These are phyloP conservation scores for Venustampulla echinocandica DNA, from an alignment of 495 filamentous ascomycete species.

Conservation along the genomic window DNA sequence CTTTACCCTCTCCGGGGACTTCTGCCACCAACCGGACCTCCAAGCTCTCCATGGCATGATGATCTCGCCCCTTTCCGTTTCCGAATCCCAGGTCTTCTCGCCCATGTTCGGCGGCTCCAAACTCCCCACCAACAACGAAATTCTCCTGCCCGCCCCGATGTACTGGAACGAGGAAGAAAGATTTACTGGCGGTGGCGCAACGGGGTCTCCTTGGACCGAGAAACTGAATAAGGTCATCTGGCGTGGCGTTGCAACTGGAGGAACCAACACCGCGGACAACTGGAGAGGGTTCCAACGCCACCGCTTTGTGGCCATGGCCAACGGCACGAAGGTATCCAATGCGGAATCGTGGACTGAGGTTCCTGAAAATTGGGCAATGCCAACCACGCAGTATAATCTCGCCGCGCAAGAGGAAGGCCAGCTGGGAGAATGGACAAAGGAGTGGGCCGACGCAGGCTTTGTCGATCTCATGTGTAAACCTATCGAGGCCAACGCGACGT, in stretches of 20 bases:
- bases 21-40: slow-evolving; percentile 52
- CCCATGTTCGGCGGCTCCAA: slow-evolving; percentile 74
- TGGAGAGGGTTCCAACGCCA: slow-evolving; percentile 67
- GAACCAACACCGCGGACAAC: slow-evolving; percentile 51
- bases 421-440: slow-evolving; percentile 31
- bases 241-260: slow-evolving; percentile 64
- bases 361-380: slow-evolving; percentile 34
- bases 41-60: slow-evolving; percentile 61
- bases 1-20: slow-evolving; percentile 54
- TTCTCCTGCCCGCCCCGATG: slow-evolving; percentile 70
- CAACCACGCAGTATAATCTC: slow-evolving; percentile 27
- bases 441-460: slow-evolving; percentile 39
- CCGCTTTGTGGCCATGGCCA: slow-evolving; percentile 62
- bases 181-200: slow-evolving; percentile 50
- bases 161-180: slow-evolving; percentile 63
- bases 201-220: slow-evolving; percentile 43
- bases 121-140: slow-evolving; percentile 70
- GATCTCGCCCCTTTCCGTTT: slow-evolving; percentile 52
- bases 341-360: slow-evolving; percentile 29
- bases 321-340: slow-evolving; percentile 45
- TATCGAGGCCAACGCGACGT: slow-evolving; percentile 28
- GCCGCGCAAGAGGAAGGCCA: slow-evolving; percentile 16
- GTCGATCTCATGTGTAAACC: slow-evolving; percentile 36
- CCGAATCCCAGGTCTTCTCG: slow-evolving; percentile 46
- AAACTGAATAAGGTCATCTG: slow-evolving; percentile 53